Conservation (phyloP, 768 basidiomycete species). For the Suillus hirtellus region DNA sequence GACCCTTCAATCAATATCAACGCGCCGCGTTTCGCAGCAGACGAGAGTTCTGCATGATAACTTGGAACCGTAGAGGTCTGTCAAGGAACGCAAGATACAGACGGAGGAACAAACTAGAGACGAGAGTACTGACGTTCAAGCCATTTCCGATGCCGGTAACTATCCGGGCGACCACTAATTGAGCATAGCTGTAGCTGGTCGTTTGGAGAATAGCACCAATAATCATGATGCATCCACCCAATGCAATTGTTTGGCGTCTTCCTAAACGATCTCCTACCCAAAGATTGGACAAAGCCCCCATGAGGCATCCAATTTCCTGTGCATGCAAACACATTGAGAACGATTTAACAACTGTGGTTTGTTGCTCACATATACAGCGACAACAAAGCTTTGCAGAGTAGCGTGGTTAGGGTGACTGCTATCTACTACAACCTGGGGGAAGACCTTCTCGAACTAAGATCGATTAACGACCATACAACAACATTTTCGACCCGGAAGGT, state of each 20-base stretch:
- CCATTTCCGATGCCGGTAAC: slow-evolving; percentile 68
- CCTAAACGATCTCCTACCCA: slow-evolving; percentile 62
- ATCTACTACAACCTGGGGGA: slow-evolving; percentile 52
- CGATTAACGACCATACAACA: background rate
- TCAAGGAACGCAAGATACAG: background rate
- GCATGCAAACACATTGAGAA: background rate
- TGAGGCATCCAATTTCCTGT: slow-evolving; percentile 65
- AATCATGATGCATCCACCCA: slow-evolving; percentile 62
- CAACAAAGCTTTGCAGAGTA: slow-evolving; percentile 58
- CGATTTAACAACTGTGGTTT: background rate
- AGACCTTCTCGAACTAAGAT: slow-evolving; percentile 53
- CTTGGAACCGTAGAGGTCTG: slow-evolving; percentile 66
- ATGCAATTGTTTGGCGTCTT: slow-evolving; percentile 54
- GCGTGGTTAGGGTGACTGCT: slow-evolving; percentile 43
- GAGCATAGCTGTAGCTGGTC: slow-evolving; percentile 56
- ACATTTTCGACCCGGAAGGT: background rate
- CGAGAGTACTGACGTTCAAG: slow-evolving; percentile 43
- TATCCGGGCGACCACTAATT: slow-evolving; percentile 61
- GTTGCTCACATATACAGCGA: slow-evolving; percentile 56
- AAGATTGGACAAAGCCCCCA: slow-evolving; percentile 63
- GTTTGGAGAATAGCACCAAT: slow-evolving; percentile 63
- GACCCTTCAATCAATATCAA: slow-evolving; percentile 68
- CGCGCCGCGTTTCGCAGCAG: slow-evolving; percentile 56
- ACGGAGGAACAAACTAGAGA: background rate
- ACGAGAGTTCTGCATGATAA: slow-evolving; percentile 68